Conservation (phyloP, 1,284 basidiomycete genomes). For the Puccinia novopanici region DNA sequence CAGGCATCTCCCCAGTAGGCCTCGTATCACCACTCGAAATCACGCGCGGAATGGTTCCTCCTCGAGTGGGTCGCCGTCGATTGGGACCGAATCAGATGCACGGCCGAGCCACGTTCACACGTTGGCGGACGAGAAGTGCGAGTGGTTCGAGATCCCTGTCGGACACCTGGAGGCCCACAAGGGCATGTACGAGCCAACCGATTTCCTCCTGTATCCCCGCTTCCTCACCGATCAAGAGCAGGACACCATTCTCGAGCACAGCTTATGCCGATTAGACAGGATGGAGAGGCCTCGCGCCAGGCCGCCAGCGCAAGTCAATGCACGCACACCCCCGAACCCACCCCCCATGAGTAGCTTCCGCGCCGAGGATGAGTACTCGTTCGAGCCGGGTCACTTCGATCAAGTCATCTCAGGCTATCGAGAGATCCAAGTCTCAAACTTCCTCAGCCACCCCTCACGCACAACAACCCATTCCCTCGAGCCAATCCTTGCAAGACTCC, state of each 20-base stretch:
- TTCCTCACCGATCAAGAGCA: slow-evolving; percentile 31
- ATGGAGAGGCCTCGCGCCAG: background rate
- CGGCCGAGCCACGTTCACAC: background rate
- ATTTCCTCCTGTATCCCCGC: slow-evolving; percentile 22
- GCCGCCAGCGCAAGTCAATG: background rate
- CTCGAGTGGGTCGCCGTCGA: background rate
- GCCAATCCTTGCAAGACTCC: background rate
- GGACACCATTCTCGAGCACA: slow-evolving; percentile 7
- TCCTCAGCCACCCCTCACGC: background rate
- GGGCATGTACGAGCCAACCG: slow-evolving; percentile 7
- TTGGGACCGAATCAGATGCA: background rate
- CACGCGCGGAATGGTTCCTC: background rate
- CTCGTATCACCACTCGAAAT: background rate
- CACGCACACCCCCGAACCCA: background rate
- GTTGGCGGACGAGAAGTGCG: background rate
- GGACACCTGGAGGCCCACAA: slow-evolving; percentile 7
- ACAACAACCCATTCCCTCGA: background rate
- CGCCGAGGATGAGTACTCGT: slow-evolving; percentile 22
- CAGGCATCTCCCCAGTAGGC: too few species aligned
- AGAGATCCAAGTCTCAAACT: slow-evolving; percentile 17
- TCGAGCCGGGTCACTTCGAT: slow-evolving; percentile 43
- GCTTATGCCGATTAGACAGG: slow-evolving; percentile 11
- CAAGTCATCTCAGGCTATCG: slow-evolving; percentile 38
- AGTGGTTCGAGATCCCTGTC: slow-evolving; percentile 16
- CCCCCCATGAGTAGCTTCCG: background rate